Conservation (phyloP, 2,329 filamentous ascomycete species). For the Aspergillus sp. region DNA sequence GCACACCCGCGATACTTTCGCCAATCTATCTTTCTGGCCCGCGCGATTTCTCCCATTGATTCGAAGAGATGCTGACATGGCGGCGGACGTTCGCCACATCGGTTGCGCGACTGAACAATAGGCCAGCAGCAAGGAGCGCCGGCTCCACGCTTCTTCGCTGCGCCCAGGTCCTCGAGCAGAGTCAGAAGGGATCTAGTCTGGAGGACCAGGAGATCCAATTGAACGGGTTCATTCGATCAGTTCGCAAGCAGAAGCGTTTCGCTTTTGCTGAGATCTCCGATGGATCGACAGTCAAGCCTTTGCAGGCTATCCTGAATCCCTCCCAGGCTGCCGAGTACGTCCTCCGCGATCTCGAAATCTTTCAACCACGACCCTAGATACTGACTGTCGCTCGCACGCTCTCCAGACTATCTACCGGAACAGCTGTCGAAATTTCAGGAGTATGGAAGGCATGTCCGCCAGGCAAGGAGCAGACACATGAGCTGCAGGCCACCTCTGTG, state of each 20-base stretch:
- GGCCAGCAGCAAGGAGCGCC: conserved; percentile 14
- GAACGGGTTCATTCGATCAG: conserved; percentile 78
- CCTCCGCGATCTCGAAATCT: neutral
- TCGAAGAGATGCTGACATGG: conserved; percentile 42
- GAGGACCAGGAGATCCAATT: conserved; percentile 56
- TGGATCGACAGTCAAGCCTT: conserved; percentile 74
- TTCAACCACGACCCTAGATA: neutral
- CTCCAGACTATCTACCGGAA: conserved; percentile 74
- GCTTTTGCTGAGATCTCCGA: conserved; percentile 85
- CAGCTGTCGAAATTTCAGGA: conserved; percentile 75
- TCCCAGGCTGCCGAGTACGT: conserved; percentile 71
- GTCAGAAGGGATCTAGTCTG: conserved; percentile 28
- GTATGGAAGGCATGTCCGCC: conserved; percentile 71
- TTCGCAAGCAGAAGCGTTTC: conserved; percentile 80
- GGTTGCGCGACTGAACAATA: conserved; percentile 34
- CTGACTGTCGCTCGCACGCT: conserved; percentile 18
- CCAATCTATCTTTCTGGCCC: neutral
- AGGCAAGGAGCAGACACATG: conserved; percentile 70
- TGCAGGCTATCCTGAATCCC: conserved; percentile 80
- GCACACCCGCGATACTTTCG: neutral
- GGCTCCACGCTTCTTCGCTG: conserved; percentile 35
- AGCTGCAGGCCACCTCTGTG: conserved; percentile 73
- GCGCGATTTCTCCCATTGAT: conserved; percentile 7
- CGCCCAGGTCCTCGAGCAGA: conserved; percentile 40
- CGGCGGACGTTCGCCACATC: conserved; percentile 42